A percentile compares a stretch with the other conserved stretches of the same genome.
Evolutionary conservation across 2,329 filamentous ascomycete genomes (phyloP).

Genomic region (Cytospora piceicola): DNA sequence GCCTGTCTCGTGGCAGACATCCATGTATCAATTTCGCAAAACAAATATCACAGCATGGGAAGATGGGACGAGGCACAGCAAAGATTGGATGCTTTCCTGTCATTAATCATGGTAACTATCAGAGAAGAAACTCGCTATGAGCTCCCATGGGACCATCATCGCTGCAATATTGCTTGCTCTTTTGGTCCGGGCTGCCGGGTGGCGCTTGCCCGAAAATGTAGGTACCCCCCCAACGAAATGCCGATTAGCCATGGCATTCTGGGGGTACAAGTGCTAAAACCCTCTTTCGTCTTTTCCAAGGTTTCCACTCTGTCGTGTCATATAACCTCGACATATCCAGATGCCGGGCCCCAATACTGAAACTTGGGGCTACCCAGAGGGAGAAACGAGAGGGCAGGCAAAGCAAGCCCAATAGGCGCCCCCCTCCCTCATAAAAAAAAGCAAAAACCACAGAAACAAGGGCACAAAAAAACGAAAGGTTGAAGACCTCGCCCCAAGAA

Average conservation of each 20-base stretch:
- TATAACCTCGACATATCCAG: not conserved
- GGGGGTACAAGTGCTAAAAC: not conserved
- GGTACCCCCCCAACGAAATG: not conserved
- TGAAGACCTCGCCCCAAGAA: not conserved
- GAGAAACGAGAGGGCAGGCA: not conserved
- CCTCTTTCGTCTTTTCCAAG: not conserved
- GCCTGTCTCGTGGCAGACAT: not conserved
- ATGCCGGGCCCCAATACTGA: not conserved
- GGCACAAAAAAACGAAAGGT: not conserved
- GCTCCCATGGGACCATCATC: not conserved
- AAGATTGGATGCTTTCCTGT: not conserved
- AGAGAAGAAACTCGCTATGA: not conserved
- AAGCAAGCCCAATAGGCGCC: not conserved
- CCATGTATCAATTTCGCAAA: not conserved
- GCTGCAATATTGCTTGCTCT: not conserved
- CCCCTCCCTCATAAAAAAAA: no score
- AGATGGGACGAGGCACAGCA: not conserved
- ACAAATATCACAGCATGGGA: not conserved
- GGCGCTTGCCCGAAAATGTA: not conserved
- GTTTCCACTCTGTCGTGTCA: not conserved
- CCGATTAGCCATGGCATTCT: not conserved
- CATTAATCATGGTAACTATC: conserved; percentile 2
- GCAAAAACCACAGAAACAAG: not conserved
- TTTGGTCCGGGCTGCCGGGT: not conserved
- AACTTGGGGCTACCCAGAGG: not conserved